Evolutionary conservation across 2,329 filamentous ascomycete genomes (phyloP), one percentile per base, ranked within the genome.

Genomic region (Claviceps spartinae): DNA sequence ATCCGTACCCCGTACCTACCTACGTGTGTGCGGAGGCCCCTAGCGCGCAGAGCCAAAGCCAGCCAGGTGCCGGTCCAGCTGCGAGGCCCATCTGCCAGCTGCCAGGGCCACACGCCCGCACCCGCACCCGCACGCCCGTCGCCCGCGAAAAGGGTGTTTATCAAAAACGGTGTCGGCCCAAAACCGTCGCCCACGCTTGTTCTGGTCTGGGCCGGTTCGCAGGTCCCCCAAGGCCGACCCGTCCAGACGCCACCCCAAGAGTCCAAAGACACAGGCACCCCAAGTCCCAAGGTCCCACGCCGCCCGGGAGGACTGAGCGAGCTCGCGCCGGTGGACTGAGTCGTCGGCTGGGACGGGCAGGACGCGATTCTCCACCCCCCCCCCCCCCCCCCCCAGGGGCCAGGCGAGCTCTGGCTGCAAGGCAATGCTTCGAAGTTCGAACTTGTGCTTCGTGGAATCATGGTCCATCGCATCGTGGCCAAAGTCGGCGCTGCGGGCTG

Each of bases 231-330:
- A 45, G 43, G 24, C 43, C 9, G 26, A 24, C 41, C 41, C 14
- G 43, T 45, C 22, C n/a, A 45, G 43, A 14, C 41, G 41, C 41
- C 20, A 24, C 43, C 43, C 22, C 22, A 22, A 22, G 8, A 24
- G 42, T 22, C 42, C 22, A 45, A 45, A 26, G 43, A 9, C 22
- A n/a, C 38, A 42, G n/a, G 20, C 22, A 49, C 22, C 47, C 37
- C 6, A 24, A 24, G 24, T 24, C 24, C 24, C 24, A 24, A 24
- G 24, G 24, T 24, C 24, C 24, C 24, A 24, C 24, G 24, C 24
- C 24, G 24, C 24, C 24, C 20, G 48, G 40, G 40, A 40, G 49
- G 49, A 50, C 49, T 50, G 49, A 50, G 49, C 49, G 49, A 40
- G 41, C 44, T 9, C 44, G 24, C 20, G 44, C 34, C 44, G 44